Evolutionary conservation across 768 basidiomycete species (phyloP), one percentile per base, ranked within the genome.

Genomic region (Lactarius hengduanensis): DNA sequence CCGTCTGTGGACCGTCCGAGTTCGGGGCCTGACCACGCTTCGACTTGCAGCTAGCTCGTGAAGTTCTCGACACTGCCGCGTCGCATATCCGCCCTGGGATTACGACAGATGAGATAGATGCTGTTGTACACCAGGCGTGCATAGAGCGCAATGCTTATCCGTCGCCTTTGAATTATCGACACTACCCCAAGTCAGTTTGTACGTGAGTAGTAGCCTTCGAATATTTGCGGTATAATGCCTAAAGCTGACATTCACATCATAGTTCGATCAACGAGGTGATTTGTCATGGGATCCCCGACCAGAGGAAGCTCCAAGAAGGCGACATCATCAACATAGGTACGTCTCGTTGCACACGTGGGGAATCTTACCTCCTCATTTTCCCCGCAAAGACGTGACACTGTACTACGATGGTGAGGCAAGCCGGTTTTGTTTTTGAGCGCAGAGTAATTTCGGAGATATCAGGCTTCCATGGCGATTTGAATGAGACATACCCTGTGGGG

Each of bases 111-210:
- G 93, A 95, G 74, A 83, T 99, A 32, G 97, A 99, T 77, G 87
- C 86, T 64, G 88, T 98, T 69, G 94, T 96, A 16, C 97, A 99
- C 78, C 85, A 92, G 70, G 97, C 91, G 20, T 90, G 83, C 70
- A 88, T 98, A 69, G 90, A 96, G 78, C 83, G 96, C 60, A 88
- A 93, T 70, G 86, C 92, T 28, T 99, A 99, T 78, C 97, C 97
- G 1, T 95, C 92, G 32, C 92, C 97, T 54, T 80, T 98, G 67
- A 93, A 93, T 73, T 99, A 99, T 78, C 85, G 88, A 61, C 82
- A 84, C 41, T 98, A 89, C 74, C 96, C 97, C 15, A 98, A 98
- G 81, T 98, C 95, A 36, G 86, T 96, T 43, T 99, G 97, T 90
- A 95, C 91, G 88, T 94, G 80, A 71, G 93, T 83, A 71, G 93